A percentile compares a stretch with the other conserved stretches of the same genome.
Conservation (phyloP, 2,329 filamentous ascomycete genomes). For the Phialophora chinensis region DNA sequence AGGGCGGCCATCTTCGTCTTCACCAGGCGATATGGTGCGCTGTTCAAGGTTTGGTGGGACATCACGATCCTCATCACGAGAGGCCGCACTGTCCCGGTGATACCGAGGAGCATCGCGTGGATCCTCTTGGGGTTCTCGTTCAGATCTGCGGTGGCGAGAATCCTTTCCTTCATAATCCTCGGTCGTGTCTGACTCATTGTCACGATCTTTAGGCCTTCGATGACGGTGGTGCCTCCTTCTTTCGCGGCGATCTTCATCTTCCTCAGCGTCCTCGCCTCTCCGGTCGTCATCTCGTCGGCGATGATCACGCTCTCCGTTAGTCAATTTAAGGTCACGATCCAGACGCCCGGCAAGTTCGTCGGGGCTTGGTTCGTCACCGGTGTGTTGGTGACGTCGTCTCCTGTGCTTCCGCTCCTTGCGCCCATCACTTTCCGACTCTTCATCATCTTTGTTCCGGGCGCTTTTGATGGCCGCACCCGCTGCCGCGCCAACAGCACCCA, state of each 20-base stretch:
- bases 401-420: slow-evolving; percentile 34
- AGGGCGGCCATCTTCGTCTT: slow-evolving; percentile 38
- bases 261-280: slow-evolving; percentile 19
- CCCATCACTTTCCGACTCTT: slow-evolving; percentile 36
- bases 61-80: slow-evolving; percentile 28
- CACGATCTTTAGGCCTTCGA: slow-evolving; percentile 30
- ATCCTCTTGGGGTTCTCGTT: slow-evolving; percentile 25
- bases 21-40: slow-evolving; percentile 35
- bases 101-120: slow-evolving; percentile 27
- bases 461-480: slow-evolving; percentile 32
- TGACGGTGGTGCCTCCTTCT: slow-evolving; percentile 30
- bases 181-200: slow-evolving; percentile 32
- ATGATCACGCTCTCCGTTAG: slow-evolving; percentile 27
- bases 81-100: slow-evolving; percentile 27
- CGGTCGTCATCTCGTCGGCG: slow-evolving; percentile 28
- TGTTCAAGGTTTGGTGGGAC: slow-evolving; percentile 20
- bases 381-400: slow-evolving; percentile 30
- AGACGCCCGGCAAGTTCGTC: slow-evolving; percentile 31
- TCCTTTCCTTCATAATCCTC: slow-evolving; percentile 30
- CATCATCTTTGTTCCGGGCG: slow-evolving; percentile 28
- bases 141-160: slow-evolving; percentile 17
- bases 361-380: slow-evolving; percentile 26
- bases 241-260: slow-evolving; percentile 30
- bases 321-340: slow-evolving; percentile 30
- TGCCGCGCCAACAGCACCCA: slow-evolving; percentile 34